Evolutionary conservation across 495 filamentous ascomycete species (phyloP).

Genomic region (Aspergillus steynii): DNA sequence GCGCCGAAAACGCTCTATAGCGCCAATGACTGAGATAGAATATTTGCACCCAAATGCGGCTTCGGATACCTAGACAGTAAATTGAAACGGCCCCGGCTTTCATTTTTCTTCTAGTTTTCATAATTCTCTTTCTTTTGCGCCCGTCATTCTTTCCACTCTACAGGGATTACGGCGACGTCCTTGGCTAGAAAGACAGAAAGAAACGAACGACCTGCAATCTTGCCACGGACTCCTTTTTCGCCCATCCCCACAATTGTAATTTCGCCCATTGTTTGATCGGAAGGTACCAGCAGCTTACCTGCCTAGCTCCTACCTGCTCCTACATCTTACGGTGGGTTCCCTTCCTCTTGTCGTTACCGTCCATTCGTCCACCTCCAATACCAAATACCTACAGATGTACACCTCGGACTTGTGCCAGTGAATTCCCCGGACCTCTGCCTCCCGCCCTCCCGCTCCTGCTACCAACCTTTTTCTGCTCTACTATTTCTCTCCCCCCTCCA

Average conservation of each 20-base stretch:
- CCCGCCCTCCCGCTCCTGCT: slow-evolving; percentile 29
- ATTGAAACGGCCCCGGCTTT: no score
- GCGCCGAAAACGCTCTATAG: slow-evolving; percentile 22
- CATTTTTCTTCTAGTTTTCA: no score
- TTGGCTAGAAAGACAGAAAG: not conserved
- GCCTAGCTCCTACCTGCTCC: not conserved
- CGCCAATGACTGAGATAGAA: not conserved
- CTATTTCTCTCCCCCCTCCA: slow-evolving; percentile 21
- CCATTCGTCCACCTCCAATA: slow-evolving; percentile 23
- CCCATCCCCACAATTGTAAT: slow-evolving; percentile 33
- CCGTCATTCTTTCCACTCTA: not conserved
- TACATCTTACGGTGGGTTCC: slow-evolving; percentile 6
- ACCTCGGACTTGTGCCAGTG: slow-evolving; percentile 17
- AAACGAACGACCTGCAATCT: slow-evolving; percentile 22
- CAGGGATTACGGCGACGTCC: not conserved
- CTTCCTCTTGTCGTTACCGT: not conserved
- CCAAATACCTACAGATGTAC: slow-evolving; percentile 12
- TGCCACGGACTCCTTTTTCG: slow-evolving; percentile 26
- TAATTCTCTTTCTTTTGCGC: not conserved
- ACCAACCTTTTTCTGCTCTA: slow-evolving; percentile 23
- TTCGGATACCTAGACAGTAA: not conserved
- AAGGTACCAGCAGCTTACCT: not conserved
- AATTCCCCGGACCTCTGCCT: slow-evolving; percentile 35
- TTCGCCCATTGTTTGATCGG: slow-evolving; percentile 19
- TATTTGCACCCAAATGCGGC: not conserved